Base-by-base conservation (phyloP, 2,329 filamentous ascomycete genomes). In the Trichoderma breve region DNA sequence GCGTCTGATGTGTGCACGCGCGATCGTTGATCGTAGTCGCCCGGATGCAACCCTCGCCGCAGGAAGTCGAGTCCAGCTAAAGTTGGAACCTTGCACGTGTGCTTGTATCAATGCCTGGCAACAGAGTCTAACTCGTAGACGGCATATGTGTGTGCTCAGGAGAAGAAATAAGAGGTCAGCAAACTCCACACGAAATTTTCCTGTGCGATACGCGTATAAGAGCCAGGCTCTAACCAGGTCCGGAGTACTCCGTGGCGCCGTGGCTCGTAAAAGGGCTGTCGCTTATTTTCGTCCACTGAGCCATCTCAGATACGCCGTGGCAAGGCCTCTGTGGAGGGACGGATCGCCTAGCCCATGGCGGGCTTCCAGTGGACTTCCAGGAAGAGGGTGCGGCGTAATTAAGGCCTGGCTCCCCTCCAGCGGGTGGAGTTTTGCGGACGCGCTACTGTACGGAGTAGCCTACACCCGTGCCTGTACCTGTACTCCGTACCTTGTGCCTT, bases 401-500 rank as follows among this genome's bases (percentile, higher is more conserved):
- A 67, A 67, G 64, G 64, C 64, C 51, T 55, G 64, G n/a, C 18
- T 55, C 21, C 47, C 63, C 63, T 43, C 53, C 32, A 34, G 53
- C 65, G 11, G 53, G 65, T 68, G 65, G 65, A 68, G 65, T 58
- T 66, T 39, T 68, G 65, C 65, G 66, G 66, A 61, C 53, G 8
- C 55, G 36, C 36, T 69, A 69, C 66, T 55, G 66, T 61, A 69
- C 66, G 66, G 66, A 69, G 24, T 14, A 30, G 30, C 28, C 57
- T 34, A 2, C 32, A 30, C 11, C 47, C 47, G 47, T 14, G 57
- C 32, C 57, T 24, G 47, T 53, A 21, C 28, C 28, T 58, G 26
- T 18, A 15, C 53, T 28, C 26, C 55, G 26, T 28, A 18, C 18
- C 55, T 43, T 43, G 55, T 58, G 26, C 26, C 26, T 6, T n/a